Percentiles rank a stretch among this genome's conserved stretches.
phyloP scores from a whole-genome alignment of 2,329 filamentous ascomycete genomes.

The Colletotrichum lindemuthianum region DNA sequence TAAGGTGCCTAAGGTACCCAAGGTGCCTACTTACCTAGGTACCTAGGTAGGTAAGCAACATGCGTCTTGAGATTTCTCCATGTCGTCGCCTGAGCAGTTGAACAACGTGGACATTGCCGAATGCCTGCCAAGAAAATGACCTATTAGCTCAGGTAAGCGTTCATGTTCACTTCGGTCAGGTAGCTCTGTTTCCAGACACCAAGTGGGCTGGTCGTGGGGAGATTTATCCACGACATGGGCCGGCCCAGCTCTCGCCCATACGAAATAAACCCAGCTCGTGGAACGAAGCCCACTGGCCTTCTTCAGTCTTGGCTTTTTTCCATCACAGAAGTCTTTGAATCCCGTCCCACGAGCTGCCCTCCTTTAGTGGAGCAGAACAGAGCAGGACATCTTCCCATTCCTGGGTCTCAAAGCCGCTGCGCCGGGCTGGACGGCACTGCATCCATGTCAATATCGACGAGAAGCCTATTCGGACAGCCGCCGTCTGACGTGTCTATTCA shows the following conservation, averaged over 20 bases:
- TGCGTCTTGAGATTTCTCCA: too few relatives aligned
- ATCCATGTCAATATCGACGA: constrained; percentile 13
- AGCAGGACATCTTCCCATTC: constrained; percentile 1
- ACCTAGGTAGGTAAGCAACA: too few relatives aligned
- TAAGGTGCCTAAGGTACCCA: too few relatives aligned
- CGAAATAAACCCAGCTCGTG: neutral
- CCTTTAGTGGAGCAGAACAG: constrained; percentile 15
- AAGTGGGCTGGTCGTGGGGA: constrained; percentile 28
- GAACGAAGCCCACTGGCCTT: constrained; percentile 20
- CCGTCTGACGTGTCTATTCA: neutral
- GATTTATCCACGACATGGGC: constrained; percentile 23
- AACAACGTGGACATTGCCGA: neutral
- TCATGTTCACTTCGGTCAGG: too few relatives aligned
- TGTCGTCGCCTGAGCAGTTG: too few relatives aligned
- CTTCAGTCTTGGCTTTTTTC: neutral
- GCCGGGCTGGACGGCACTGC: constrained; percentile 21
- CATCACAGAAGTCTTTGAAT: constrained; percentile 9
- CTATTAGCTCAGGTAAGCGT: too few relatives aligned
- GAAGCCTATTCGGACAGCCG: constrained; percentile 27
- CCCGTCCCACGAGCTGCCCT: constrained; percentile 27
- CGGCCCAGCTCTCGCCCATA: constrained; percentile 12
- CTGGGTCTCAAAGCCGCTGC: constrained; percentile 28
- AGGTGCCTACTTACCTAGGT: too few relatives aligned
- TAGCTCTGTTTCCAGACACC: neutral
- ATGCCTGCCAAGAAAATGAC: neutral